Conservation (phyloP, 163 green algal genomes). For the Coccomyxa subellipsoidea region DNA sequence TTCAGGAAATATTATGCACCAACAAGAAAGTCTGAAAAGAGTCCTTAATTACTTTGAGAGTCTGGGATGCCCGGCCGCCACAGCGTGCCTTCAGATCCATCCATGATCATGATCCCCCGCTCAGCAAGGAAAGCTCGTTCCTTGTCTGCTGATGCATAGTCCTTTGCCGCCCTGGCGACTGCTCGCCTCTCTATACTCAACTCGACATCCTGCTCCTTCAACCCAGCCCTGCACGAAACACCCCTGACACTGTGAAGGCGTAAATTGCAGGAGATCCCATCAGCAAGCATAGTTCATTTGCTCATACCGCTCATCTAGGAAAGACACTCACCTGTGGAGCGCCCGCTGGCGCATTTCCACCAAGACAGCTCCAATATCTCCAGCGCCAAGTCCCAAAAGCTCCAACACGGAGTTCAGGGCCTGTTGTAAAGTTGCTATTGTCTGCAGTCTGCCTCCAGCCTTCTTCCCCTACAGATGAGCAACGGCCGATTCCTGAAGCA, state of each 20-base stretch:
- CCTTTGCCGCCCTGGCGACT: conserved; percentile 64
- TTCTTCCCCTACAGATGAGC: conserved; percentile 60
- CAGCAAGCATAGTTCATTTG: too few relatives aligned
- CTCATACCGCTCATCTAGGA: neutral
- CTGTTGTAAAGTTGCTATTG: conserved; percentile 23
- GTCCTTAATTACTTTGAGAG: neutral
- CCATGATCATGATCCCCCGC: conserved; percentile 77
- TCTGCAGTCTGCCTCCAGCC: conserved; percentile 27
- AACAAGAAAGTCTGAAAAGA: too few relatives aligned
- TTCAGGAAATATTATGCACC: too few relatives aligned
- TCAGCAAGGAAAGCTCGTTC: conserved; percentile 68
- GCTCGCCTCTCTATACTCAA: conserved; percentile 59
- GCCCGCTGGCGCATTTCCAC: conserved; percentile 61
- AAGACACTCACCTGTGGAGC: conserved; percentile 38
- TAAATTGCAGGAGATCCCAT: too few relatives aligned
- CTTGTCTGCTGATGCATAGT: conserved; percentile 79
- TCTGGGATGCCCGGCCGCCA: conserved; percentile 45
- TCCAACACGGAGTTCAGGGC: conserved; percentile 32
- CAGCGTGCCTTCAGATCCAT: conserved; percentile 60
- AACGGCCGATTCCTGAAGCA: too few relatives aligned
- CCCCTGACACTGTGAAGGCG: neutral
- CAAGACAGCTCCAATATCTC: conserved; percentile 39
- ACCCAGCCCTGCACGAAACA: conserved; percentile 36
- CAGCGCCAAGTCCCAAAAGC: conserved; percentile 62
- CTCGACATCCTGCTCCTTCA: conserved; percentile 67